Base-by-base conservation (phyloP, 305 asterid genomes). In the Rubia peregrina region DNA sequence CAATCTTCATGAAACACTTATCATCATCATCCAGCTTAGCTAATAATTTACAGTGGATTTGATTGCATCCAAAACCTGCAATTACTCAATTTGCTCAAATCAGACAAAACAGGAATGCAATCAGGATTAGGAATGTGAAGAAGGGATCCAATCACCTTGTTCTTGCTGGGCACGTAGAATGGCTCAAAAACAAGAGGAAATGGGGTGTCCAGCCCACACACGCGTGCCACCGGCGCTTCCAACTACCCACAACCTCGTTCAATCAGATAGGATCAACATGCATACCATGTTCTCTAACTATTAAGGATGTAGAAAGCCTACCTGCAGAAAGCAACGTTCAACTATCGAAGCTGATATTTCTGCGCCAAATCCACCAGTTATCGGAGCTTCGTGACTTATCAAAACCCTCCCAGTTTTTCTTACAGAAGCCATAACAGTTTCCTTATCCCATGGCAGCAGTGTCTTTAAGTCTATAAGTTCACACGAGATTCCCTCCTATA, bases 351-450 rank as follows among this genome's bases (percentile, higher is more conserved):
- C 95, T 75, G 97, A 86, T 33, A 93, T 86, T 74, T 90, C 98
- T 80, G 96, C 98, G 73, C 96, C 98, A 70, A 93, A 90, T 75
- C 97, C 97, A 67, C 95, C 96, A 1, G 97, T 93, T 73, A 89
- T 72, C 63, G 97, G 97, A 81, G 98, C 98, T 88, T 93, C 98
- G 80, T 90, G 97, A 75, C 97, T 93, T 59, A 92, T 95, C 87
- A 92, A 74, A 78, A 92, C 93, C 78, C 95, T 80, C 79, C 98
- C 97, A 38, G 97, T 90, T 80, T 93, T 93, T 74, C 86, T 84
- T 56, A 93, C 98, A 8, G 98, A 93, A 63, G 95, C 93, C 83
- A 90, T 96, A 65, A 93, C 91, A 33, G 87, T 88, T 79, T 93
- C 97, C 87, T 90, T 90, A 83, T 93, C 98, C 98, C 98, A 93